Conservation (phyloP, 176 grass and related monocot species). For the Ensete glaucum region DNA sequence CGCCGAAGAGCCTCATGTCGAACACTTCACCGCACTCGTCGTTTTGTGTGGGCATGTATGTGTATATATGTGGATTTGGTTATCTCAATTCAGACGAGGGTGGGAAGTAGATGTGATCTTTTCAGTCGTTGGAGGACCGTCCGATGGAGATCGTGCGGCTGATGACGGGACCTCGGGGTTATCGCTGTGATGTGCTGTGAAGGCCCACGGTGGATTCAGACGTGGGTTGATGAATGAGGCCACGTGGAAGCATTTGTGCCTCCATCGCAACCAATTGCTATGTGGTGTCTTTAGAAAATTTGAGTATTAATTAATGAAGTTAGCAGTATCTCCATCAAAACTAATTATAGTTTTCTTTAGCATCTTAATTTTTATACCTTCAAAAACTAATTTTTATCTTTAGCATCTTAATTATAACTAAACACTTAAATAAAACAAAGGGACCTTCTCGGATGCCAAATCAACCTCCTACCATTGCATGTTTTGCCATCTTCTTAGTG, state of each 20-base stretch:
- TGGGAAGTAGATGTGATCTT: background rate
- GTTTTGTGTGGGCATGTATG: background rate
- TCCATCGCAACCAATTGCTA: background rate
- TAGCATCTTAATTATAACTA: too few species aligned
- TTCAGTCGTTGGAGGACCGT: background rate
- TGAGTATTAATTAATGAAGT: too few species aligned
- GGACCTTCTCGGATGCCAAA: too few species aligned
- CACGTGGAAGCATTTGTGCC: background rate
- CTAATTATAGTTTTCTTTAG: too few species aligned
- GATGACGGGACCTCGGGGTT: background rate
- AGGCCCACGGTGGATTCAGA: background rate
- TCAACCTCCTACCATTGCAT: too few species aligned
- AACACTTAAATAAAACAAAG: too few species aligned
- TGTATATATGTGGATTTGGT: background rate
- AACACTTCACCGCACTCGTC: background rate
- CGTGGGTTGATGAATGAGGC: too few species aligned
- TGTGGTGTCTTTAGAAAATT: background rate
- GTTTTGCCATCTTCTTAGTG: too few species aligned
- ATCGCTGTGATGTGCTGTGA: background rate
- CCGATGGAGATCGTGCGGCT: background rate
- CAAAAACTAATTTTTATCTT: too few species aligned
- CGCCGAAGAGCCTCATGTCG: background rate
- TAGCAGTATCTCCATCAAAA: too few species aligned
- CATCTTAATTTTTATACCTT: too few species aligned
- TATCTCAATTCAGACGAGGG: background rate